Evolutionary conservation across 2,329 filamentous ascomycete species (phyloP).

Genomic region (Lachnellula occidentalis): DNA sequence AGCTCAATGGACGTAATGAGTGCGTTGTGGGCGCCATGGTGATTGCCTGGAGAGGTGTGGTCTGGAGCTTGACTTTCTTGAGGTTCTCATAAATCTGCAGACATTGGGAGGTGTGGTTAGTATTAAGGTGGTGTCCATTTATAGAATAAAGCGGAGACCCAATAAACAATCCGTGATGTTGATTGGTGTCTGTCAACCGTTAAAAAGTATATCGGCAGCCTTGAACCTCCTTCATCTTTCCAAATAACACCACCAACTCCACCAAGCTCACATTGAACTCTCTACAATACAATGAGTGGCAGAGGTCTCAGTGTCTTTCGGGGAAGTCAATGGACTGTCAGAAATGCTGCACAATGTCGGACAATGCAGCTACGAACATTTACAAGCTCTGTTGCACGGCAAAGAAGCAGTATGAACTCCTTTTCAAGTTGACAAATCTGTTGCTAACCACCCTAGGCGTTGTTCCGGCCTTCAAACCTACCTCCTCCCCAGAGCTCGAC

Average conservation of each 20-base stretch:
- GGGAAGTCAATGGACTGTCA: constrained; percentile 16
- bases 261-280: constrained; percentile 3
- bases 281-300: constrained; percentile 14
- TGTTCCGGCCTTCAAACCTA: constrained; percentile 39
- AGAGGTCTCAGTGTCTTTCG: constrained; percentile 14
- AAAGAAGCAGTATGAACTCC: constrained; percentile 22
- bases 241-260: neutral
- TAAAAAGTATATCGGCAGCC: neutral
- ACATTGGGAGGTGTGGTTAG: constrained; percentile 13
- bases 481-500: constrained; percentile 50
- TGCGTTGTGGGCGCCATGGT: constrained; percentile 28
- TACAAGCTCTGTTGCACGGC: constrained; percentile 22
- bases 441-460: constrained; percentile 13
- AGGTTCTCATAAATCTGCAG: constrained; percentile 17
- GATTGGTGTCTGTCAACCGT: neutral
- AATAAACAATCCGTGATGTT: neutral
- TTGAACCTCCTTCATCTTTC: neutral
- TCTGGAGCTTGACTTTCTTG: constrained; percentile 12
- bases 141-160: neutral
- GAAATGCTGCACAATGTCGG: constrained; percentile 2
- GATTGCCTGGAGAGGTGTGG: constrained; percentile 9
- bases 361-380: constrained; percentile 22
- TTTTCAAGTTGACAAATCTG: neutral
- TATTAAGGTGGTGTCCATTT: too few species aligned
- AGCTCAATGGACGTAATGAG: constrained; percentile 61